Evolutionary conservation across 495 filamentous ascomycete species (phyloP).

Genomic region (Bacidia gigantensis): DNA sequence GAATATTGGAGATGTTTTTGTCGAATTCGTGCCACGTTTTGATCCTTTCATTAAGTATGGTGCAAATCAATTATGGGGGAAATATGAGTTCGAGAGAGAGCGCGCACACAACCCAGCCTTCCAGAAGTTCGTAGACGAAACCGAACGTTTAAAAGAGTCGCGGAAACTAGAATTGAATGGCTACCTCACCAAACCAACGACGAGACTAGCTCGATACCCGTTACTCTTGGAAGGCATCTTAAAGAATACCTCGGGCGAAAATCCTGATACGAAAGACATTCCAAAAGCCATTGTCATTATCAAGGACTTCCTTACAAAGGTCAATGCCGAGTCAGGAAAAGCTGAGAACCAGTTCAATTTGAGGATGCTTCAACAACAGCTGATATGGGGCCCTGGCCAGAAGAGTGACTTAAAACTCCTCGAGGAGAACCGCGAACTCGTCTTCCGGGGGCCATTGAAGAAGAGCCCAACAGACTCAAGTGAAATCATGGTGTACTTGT

Average conservation of each 20-base stretch:
- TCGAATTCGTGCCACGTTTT: conserved; percentile 82
- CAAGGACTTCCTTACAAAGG: conserved; percentile 69
- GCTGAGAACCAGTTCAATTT: conserved; percentile 97
- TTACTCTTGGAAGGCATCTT: conserved; percentile 81
- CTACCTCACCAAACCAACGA: conserved; percentile 96
- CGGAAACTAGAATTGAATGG: conserved; percentile 95
- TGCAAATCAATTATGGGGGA: conserved; percentile 88
- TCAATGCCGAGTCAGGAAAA: conserved; percentile 91
- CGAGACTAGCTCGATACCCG: conserved; percentile 87
- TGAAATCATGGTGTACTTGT: conserved; percentile 86
- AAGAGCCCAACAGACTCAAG: conserved; percentile 76
- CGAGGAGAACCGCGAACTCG: conserved; percentile 80
- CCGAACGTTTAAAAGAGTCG: conserved; percentile 89
- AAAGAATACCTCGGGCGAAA: conserved; percentile 77
- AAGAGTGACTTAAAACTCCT: conserved; percentile 90
- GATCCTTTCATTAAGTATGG: conserved; percentile 96
- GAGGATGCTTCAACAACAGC: conserved; percentile 72
- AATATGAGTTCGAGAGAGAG: conserved; percentile 97
- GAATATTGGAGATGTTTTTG: conserved; percentile 87
- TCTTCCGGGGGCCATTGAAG: conserved; percentile 86
- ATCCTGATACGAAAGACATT: conserved; percentile 79
- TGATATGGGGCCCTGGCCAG: conserved; percentile 76
- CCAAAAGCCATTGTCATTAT: conserved; percentile 76
- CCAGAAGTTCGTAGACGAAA: conserved; percentile 88
- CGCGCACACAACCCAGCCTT: conserved; percentile 75